Evolutionary conservation across 805 yeast species (phyloP), one percentile per base, ranked within the genome.

Genomic region (Hanseniaspora singularis): DNA sequence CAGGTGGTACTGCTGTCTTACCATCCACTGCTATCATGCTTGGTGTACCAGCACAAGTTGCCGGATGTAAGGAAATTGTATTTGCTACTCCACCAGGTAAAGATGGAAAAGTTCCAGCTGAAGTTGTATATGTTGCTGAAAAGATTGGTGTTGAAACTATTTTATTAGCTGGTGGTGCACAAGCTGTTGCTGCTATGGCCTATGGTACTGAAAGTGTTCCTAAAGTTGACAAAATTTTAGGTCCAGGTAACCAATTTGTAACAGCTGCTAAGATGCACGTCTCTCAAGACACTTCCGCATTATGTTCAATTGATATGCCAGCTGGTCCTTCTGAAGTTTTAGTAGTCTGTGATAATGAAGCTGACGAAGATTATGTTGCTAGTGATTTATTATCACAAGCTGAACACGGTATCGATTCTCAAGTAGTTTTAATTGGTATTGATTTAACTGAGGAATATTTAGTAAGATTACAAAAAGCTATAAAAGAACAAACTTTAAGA

Each of bases 311-410:
- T 55, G 99, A 92, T 64, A 89, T 92, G 97, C 99, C 99, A 41
- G 99, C 99, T 22, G 99, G 99, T 9, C 99, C 99, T 24, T 83
- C 95, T 44, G 99, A 92, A 66, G 99, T 92, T 20, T 71, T 92
- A 50, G 99, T 89, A n/a, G 70, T 92, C 55, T 95, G 95, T 40
- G 99, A 92, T 62, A 74, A 70, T 50, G 59, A 73, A 38, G 85
- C 96, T 11, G 95, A 87, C 64, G 89, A 94, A 20, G 95, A 87
- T 58, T 92, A 85, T 64, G 98, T 92, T 26, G 98, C 96, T n/a
- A 76, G 87, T 53, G 99, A 92, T 63, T 72, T 92, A 60, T 71
- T 92, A 50, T 88, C 97, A 0, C 99, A 92, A 68, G 99, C 99
- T 24, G 99, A 92, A 68, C 99, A 92, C 63, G 99, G 99, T 54